A percentile compares a stretch with the other conserved stretches of the same genome.
These are phyloP conservation scores for Cercis canadensis DNA, from an alignment of 306 rosid genomes.

Conservation along the genomic window DNA sequence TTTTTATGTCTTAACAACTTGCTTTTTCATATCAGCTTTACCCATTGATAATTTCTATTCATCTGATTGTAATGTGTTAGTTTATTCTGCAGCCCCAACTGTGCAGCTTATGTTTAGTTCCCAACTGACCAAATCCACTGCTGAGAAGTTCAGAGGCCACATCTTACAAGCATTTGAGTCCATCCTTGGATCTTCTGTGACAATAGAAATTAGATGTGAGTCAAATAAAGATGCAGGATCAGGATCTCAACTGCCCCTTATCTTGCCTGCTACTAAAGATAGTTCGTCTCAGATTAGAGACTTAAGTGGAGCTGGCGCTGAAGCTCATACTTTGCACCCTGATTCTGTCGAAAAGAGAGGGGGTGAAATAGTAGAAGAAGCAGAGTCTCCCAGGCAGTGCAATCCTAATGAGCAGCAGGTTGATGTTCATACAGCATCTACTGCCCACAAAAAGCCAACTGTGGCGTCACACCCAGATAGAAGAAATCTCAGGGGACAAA, in stretches of 20 bases:
- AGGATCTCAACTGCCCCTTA: constrained; percentile 52
- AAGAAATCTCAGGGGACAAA: constrained; percentile 61
- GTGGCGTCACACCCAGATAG: constrained; percentile 49
- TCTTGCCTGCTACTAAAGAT: constrained; percentile 54
- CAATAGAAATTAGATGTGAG: constrained; percentile 85
- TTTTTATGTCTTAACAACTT: no score
- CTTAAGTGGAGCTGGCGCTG: constrained; percentile 44
- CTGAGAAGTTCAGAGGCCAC: constrained; percentile 78
- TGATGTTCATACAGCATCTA: constrained; percentile 49
- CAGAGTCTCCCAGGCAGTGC: constrained; percentile 62
- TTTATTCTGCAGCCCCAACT: constrained; percentile 78
- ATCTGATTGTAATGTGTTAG: constrained; percentile 34
- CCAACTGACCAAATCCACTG: constrained; percentile 76
- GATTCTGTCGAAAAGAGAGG: constrained; percentile 53
- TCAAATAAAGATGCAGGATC: constrained; percentile 52
- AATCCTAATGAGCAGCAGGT: constrained; percentile 46
- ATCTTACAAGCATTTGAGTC: constrained; percentile 83
- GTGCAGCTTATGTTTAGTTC: constrained; percentile 84
- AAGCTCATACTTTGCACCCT: constrained; percentile 44
- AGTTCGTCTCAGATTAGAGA: constrained; percentile 62
- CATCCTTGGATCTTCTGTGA: constrained; percentile 78
- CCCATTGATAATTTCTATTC: constrained; percentile 13
- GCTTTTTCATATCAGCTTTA: background rate
- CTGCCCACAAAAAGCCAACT: constrained; percentile 54
- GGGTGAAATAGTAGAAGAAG: constrained; percentile 85